Evolutionary conservation across 139 green algal genomes (phyloP), one percentile per base, ranked within the genome.

Genomic region (Closterium sp.): DNA sequence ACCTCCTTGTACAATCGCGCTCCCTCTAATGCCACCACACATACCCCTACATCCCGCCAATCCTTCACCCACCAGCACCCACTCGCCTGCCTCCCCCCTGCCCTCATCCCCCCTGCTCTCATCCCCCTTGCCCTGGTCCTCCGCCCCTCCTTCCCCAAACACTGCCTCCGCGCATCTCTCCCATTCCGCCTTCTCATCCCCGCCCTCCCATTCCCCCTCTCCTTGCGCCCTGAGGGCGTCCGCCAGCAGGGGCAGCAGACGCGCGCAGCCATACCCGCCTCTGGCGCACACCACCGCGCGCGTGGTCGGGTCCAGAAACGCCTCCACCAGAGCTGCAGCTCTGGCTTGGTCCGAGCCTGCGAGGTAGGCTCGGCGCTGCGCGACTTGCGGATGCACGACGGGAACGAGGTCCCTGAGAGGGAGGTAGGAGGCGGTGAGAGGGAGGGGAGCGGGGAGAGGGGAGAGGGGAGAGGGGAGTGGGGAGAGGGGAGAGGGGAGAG

Each of bases 241-340:
- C 28, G 33, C 35, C 30, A 93, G 66, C n/a, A 93, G 35, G 33
- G 34, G 33, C 23, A 93, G 90, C 34, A 93, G 25, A 21, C 90
- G 43, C 84, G 90, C 92, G 28, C 28, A 88, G 35, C 90, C 90
- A 93, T 93, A 93, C 33, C 90, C 90, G 33, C 90, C 90, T 16
- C 55, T 31, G 25, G 87, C 90, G 83, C 90, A 93, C 32, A 93
- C 92, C 25, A 93, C 90, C 9, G 90, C 90, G 36, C 31, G 93
- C 21, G 87, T 93, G 33, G 87, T 89, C 25, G 87, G 87, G 7
- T 93, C 87, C 87, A 36, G 21, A 86, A 93, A 93, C 33, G 87
- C 90, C 21, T 93, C 90, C 30, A 93, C 31, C 23, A 93, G 5
- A 33, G 85, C 89, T 38, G 89, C 34, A 16, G 85, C 86, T 92